Percentiles rank a stretch among this genome's conserved stretches.
Conservation (phyloP, 2,329 filamentous ascomycete genomes). For the Corniculantispora saksenae region DNA sequence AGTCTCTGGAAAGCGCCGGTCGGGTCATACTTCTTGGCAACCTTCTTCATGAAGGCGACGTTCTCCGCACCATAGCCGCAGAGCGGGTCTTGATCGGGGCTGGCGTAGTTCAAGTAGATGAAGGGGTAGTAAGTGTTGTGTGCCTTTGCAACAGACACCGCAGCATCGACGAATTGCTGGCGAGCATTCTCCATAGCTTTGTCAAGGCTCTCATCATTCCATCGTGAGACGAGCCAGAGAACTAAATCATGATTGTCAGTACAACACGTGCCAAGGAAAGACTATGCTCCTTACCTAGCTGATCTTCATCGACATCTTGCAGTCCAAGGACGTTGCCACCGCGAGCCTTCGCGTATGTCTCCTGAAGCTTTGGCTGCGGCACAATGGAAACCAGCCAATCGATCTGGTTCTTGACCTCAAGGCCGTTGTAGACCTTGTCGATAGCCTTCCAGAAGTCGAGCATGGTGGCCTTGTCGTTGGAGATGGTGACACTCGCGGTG, state of each 20-base stretch:
- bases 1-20: slow-evolving; percentile 34
- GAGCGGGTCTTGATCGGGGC: slow-evolving; percentile 38
- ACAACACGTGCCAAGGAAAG: background rate
- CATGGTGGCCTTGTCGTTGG: slow-evolving; percentile 19
- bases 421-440: slow-evolving; percentile 20
- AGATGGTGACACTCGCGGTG: slow-evolving; percentile 21
- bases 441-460: slow-evolving; percentile 18
- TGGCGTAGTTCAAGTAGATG: slow-evolving; percentile 46
- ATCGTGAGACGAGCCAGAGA: slow-evolving; percentile 21
- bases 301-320: slow-evolving; percentile 12
- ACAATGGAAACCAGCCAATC: slow-evolving; percentile 23
- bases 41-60: slow-evolving; percentile 29
- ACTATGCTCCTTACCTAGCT: slow-evolving; percentile 15
- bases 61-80: slow-evolving; percentile 40
- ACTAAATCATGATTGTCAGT: slow-evolving; percentile 13
- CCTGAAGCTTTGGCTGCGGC: slow-evolving; percentile 21
- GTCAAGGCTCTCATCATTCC: slow-evolving; percentile 20
- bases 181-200: slow-evolving; percentile 11
- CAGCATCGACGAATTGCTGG: slow-evolving; percentile 12
- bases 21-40: slow-evolving; percentile 36
- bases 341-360: background rate
- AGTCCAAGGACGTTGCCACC: slow-evolving; percentile 23
- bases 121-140: slow-evolving; percentile 19
- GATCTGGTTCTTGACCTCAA: slow-evolving; percentile 20
- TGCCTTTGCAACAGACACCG: slow-evolving; percentile 12